A percentile compares a stretch with the other conserved stretches of the same genome.
Conservation (phyloP, 768 basidiomycete species). For the Lentinula boryana region DNA sequence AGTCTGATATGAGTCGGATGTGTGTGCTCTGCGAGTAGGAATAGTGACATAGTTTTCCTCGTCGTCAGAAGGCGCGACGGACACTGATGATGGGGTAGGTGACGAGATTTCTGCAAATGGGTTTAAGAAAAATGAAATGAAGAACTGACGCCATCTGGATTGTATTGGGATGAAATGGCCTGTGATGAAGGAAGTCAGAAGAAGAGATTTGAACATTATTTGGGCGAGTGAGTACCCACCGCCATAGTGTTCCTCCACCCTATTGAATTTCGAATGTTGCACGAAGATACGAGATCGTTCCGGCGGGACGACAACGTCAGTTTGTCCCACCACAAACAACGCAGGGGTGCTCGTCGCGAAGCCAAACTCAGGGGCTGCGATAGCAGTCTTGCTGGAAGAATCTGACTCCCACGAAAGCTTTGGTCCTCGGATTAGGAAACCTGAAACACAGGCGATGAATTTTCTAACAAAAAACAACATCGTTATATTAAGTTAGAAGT, state of each 20-base stretch:
- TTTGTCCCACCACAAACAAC: conserved; percentile 1
- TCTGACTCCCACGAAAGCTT: conserved; percentile 1
- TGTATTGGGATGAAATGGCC: conserved; percentile 3
- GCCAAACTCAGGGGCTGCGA: not conserved
- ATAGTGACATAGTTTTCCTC: not conserved
- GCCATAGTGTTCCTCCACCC: not conserved
- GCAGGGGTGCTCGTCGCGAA: not conserved
- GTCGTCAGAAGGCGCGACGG: not conserved
- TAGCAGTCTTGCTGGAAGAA: not conserved
- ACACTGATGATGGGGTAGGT: not conserved
- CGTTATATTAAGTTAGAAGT: not conserved
- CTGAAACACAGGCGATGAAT: conserved; percentile 1
- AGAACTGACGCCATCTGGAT: conserved; percentile 2
- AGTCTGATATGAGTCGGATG: not conserved
- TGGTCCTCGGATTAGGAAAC: conserved; percentile 6
- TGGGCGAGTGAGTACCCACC: not conserved
- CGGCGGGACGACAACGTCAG: not conserved
- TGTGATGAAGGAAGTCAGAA: not conserved
- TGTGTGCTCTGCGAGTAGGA: not conserved
- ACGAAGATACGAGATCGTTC: conserved; percentile 1
- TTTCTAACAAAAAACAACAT: not conserved
- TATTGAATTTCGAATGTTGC: not conserved
- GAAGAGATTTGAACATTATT: not conserved
- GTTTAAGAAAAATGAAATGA: not conserved
- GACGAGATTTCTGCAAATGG: conserved; percentile 1